A percentile compares a stretch with the other conserved stretches of the same genome.
Conservation (phyloP, 441 rosid species). For the Arabidopsis hybrid region DNA sequence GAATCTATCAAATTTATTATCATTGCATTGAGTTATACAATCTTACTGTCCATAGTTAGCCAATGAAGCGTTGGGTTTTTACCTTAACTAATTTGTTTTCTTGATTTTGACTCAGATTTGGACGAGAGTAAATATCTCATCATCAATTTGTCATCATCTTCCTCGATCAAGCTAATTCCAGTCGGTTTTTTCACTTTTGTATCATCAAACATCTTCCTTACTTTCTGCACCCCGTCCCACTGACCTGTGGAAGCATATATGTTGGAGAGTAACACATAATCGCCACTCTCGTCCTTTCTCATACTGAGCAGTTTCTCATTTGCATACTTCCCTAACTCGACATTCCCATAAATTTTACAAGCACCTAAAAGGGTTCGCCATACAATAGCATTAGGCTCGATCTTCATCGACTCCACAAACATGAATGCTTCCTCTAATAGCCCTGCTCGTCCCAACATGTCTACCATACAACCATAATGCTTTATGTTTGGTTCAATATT, state of each 20-base stretch:
- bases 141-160: slow-evolving; percentile 53
- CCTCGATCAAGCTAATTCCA: slow-evolving; percentile 61
- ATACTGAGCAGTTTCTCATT: slow-evolving; percentile 56
- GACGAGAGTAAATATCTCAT: slow-evolving; percentile 48
- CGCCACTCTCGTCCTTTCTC: slow-evolving; percentile 61
- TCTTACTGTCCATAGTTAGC: slow-evolving; percentile 1
- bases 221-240: slow-evolving; percentile 62
- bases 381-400: slow-evolving; percentile 58
- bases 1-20: not conserved
- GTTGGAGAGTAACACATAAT: slow-evolving; percentile 66
- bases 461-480: slow-evolving; percentile 74
- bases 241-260: slow-evolving; percentile 63
- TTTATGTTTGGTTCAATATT: slow-evolving; percentile 58
- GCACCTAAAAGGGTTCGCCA: slow-evolving; percentile 73
- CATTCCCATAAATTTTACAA: slow-evolving; percentile 59
- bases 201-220: slow-evolving; percentile 64
- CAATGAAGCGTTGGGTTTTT: slow-evolving; percentile 23
- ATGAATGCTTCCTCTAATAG: slow-evolving; percentile 57
- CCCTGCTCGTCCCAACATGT: slow-evolving; percentile 69
- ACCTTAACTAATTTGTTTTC: slow-evolving; percentile 37
- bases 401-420: slow-evolving; percentile 57
- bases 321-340: slow-evolving; percentile 59
- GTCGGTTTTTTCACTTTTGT: slow-evolving; percentile 55
- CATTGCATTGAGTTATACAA: not conserved
- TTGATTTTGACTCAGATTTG: slow-evolving; percentile 37